A percentile compares a stretch with the other conserved stretches of the same genome.
These are phyloP conservation scores for Lentithecium fluviatile DNA, from an alignment of 495 filamentous ascomycete species.

Conservation along the genomic window DNA sequence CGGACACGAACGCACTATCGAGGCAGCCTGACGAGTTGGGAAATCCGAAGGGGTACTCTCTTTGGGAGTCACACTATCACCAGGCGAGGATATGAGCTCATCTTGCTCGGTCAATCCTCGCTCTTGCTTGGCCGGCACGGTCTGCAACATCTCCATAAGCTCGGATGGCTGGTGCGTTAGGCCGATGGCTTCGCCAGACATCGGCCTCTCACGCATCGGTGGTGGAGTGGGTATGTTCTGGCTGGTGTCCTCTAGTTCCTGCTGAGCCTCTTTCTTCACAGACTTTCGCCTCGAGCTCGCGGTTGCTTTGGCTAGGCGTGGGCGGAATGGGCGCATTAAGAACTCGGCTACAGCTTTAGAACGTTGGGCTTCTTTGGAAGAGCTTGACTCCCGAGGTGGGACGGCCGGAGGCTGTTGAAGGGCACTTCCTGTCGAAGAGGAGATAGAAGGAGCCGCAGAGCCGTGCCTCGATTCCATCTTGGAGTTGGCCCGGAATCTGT, in stretches of 20 bases:
- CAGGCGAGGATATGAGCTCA: too few species aligned
- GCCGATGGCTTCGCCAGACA: too few species aligned
- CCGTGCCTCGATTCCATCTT: slow-evolving; percentile 12
- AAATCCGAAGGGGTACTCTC: not conserved
- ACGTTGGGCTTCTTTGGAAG: slow-evolving; percentile 32
- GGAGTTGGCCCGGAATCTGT: slow-evolving; percentile 11
- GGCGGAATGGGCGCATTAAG: slow-evolving; percentile 25
- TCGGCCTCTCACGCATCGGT: not conserved
- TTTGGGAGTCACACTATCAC: too few species aligned
- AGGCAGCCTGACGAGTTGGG: not conserved
- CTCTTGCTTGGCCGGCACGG: too few species aligned
- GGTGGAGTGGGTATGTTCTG: not conserved
- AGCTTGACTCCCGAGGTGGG: slow-evolving; percentile 30
- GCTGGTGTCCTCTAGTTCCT: not conserved
- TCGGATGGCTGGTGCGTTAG: not conserved
- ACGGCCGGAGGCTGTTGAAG: slow-evolving; percentile 16
- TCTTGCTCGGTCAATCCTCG: too few species aligned
- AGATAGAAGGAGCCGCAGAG: slow-evolving; percentile 11
- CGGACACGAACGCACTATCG: slow-evolving; percentile 9
- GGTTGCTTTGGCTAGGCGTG: not conserved
- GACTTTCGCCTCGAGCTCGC: slow-evolving; percentile 5
- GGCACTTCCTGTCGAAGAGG: slow-evolving; percentile 7
- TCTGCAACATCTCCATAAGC: not conserved
- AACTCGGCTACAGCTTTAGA: slow-evolving; percentile 29
- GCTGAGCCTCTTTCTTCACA: not conserved